Base-by-base conservation (phyloP, 2,329 filamentous ascomycete genomes). In the Xylariaceae sp. region DNA sequence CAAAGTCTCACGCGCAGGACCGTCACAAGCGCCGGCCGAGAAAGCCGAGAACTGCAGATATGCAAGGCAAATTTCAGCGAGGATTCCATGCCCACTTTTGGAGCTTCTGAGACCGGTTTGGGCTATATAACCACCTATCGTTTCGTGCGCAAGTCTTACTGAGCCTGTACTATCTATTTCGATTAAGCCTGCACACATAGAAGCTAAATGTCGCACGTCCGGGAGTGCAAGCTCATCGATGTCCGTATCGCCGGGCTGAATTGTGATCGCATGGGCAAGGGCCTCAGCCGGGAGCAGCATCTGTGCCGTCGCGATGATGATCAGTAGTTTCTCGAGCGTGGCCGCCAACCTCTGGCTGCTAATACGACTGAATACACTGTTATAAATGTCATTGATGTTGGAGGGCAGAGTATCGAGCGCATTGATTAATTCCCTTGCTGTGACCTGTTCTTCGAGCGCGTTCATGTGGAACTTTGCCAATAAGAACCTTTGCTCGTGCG, bases 391-490 rank as follows among this genome's bases (percentile, higher is more conserved):
- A 14, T 50, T 50, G 31, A 45, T 50, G 5, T 50, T 44, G 2
- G 39, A 44, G 9, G 41, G 47, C 4, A 50, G 47, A n/a, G 31
- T 31, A 3, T 45, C 42, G 5, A 45, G 41, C n/a, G 47, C 18
- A n/a, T 50, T 44, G 17, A 50, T 43, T n/a, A 50, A 22, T 22
- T 50, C 40, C 13, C 47, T 43, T 36, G 47, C 31, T 6, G 47
- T 43, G 11, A 42, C 41, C 41, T 44, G 47, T 42, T 50, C 38
- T 18, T 43, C 47, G 5, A 50, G 14, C 5, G 41, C 47, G 6
- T 43, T 45, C 47, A 50, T 43, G 10, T 50, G 47, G 16, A 50
- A 50, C 14, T 45, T 50, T 28, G 47, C 47, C 11, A 50, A 42
- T 17, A 50, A 17, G 31, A 50, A 50, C 41, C 47, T 50, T 14